Conservation (phyloP, 1,284 basidiomycete species). For the Sphaerobolus stellatus region DNA sequence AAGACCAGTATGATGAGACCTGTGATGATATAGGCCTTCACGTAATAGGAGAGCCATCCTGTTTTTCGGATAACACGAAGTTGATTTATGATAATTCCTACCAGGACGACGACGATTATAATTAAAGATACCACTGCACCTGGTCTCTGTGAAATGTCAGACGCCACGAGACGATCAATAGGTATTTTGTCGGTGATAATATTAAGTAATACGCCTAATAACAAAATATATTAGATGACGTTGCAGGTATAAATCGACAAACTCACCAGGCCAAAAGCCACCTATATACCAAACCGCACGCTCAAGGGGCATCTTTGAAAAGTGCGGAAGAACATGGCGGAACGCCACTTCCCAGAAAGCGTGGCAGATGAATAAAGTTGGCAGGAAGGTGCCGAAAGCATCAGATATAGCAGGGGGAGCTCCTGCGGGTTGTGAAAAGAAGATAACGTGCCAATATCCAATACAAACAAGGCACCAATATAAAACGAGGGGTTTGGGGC, state of each 20-base stretch:
- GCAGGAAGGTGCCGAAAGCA: constrained; percentile 77
- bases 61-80: constrained; percentile 80
- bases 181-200: constrained; percentile 69
- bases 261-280: constrained; percentile 67
- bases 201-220: constrained; percentile 59
- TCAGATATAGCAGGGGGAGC: constrained; percentile 67
- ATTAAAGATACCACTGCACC: constrained; percentile 74
- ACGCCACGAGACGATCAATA: constrained; percentile 66
- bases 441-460: constrained; percentile 83
- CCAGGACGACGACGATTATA: constrained; percentile 65
- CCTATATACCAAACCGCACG: constrained; percentile 71
- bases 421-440: constrained; percentile 75
- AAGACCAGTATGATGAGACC: constrained; percentile 67
- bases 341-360: constrained; percentile 77
- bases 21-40: constrained; percentile 67
- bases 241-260: constrained; percentile 30
- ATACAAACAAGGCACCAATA: constrained; percentile 82
- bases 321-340: constrained; percentile 73
- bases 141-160: constrained; percentile 66
- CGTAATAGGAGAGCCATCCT: constrained; percentile 76
- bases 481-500: constrained; percentile 67
- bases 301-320: constrained; percentile 70
- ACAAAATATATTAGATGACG: constrained; percentile 32
- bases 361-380: constrained; percentile 76
- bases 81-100: constrained; percentile 69